Evolutionary conservation across 1,284 basidiomycete genomes (phyloP).

Genomic region (Rhizoctonia solani): DNA sequence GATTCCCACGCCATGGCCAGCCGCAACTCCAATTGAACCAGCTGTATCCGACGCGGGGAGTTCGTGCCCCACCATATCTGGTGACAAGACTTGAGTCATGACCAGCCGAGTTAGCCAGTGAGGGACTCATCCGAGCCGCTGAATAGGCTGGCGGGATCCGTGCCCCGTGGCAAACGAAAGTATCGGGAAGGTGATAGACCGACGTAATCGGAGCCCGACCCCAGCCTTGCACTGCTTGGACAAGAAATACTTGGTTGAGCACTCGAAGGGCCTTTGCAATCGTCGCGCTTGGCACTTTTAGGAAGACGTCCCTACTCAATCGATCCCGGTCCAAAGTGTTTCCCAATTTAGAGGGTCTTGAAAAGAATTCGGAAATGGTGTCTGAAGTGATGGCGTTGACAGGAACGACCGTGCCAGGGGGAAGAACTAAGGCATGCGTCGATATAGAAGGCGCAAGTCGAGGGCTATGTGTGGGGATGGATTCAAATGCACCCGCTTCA

Average conservation of each 20-base stretch:
- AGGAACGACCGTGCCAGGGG: slow-evolving; percentile 6
- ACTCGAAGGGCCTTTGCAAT: slow-evolving; percentile 24
- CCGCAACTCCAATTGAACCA: background rate
- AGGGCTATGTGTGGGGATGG: background rate
- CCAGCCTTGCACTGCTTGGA: background rate
- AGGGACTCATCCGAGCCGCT: slow-evolving; percentile 70
- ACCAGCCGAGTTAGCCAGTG: slow-evolving; percentile 78
- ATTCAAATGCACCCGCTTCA: background rate
- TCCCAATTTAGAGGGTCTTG: slow-evolving; percentile 11
- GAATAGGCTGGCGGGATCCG: slow-evolving; percentile 45
- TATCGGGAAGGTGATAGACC: background rate
- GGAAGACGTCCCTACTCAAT: slow-evolving; percentile 14
- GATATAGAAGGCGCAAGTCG: background rate
- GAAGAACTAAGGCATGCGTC: background rate
- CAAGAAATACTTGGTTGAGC: slow-evolving; percentile 17
- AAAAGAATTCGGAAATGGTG: slow-evolving; percentile 18
- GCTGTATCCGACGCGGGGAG: slow-evolving; percentile 15
- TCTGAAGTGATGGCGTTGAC: slow-evolving; percentile 19
- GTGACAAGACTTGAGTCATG: slow-evolving; percentile 60
- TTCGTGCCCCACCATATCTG: slow-evolving; percentile 34
- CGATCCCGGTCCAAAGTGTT: slow-evolving; percentile 25
- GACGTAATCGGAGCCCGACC: background rate
- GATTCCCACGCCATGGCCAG: background rate
- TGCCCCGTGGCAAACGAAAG: slow-evolving; percentile 19
- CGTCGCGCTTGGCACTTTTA: slow-evolving; percentile 11